Conservation (phyloP, 2,329 filamentous ascomycete genomes). For the Arthrobotrys iridis region DNA sequence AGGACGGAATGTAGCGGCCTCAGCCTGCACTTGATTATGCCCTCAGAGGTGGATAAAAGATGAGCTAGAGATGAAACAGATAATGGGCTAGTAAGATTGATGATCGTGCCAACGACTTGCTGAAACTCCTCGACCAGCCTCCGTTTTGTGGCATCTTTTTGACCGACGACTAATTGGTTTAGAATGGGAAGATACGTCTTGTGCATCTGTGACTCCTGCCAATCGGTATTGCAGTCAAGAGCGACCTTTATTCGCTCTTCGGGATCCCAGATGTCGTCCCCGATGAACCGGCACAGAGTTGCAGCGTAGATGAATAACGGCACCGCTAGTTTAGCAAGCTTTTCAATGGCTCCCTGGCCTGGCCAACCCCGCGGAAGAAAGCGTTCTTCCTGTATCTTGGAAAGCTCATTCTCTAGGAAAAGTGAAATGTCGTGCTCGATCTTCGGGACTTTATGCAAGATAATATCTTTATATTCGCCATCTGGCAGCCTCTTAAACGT, state of each 20-base stretch:
- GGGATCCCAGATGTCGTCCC: conserved; percentile 5
- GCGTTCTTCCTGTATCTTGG: conserved; percentile 43
- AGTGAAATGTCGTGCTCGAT: conserved; percentile 58
- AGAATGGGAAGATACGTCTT: conserved; percentile 21
- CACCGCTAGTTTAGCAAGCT: conserved; percentile 25
- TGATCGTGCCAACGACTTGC: conserved; percentile 27
- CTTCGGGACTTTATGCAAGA: conserved; percentile 21
- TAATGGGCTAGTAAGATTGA: conserved; percentile 18
- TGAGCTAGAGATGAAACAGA: neutral
- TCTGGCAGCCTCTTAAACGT: conserved; percentile 50
- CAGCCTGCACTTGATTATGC: neutral
- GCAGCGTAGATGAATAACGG: conserved; percentile 58
- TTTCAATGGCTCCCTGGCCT: neutral
- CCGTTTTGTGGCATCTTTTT: neutral
- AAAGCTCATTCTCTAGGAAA: conserved; percentile 54
- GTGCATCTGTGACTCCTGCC: conserved; percentile 1
- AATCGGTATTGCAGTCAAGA: too few species aligned
- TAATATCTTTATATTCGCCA: conserved; percentile 18
- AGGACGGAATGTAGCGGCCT: neutral
- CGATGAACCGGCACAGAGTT: conserved; percentile 58
- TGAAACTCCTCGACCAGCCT: neutral
- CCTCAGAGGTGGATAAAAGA: neutral
- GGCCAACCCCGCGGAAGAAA: conserved; percentile 44
- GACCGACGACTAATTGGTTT: neutral
- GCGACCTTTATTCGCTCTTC: conserved; percentile 35